Base-by-base conservation (phyloP, 495 filamentous ascomycete genomes). In the Xylaria cubensis region DNA sequence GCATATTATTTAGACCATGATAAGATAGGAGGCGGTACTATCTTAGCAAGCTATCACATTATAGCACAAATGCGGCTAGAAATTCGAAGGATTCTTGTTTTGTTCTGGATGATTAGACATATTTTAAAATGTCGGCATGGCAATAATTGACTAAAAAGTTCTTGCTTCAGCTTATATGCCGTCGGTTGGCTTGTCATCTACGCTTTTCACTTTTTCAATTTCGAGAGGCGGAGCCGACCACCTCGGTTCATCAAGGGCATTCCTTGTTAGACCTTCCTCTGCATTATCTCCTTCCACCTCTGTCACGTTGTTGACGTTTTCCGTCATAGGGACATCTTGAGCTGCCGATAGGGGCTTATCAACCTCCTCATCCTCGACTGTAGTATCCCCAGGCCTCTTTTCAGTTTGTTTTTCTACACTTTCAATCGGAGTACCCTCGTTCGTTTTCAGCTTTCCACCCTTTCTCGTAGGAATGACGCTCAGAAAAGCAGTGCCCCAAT, bases 401-500 rank as follows among this genome's bases (percentile, higher is more conserved):
- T 44, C 51, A 9, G 59, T 73, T 3, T 81, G 76, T 1, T 74
- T 77, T 36, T 75, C 79, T 3, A 74, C 76, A 0, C 69, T 75
- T 4, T 80, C 82, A n/a, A 58, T 64, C n/a, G 61, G 29, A 19
- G 36, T 70, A 29, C 74, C 64, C 53, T 75, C 74, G 34, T 71
- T 74, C 15, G 66, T 67, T 64, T 76, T 86, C 67, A 93, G 75
- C 21, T 86, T 82, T 13, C 93, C 90, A 48, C 93, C 93, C 83
- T 98, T 94, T 51, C 96, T 81, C 78, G 91, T 91, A 0, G 96
- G 96, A 68, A 99, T 91, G 15, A 95, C 92, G 58, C 89, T 83
- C 82, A 95, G 82, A 74, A 99, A 98, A 0, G 96, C 94, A 74
- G 92, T 82, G 1, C 91, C 94, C 96, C 96, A 99, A 79, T 98